Percentiles rank a stretch among this genome's conserved stretches.
Evolutionary conservation across 139 green algal genomes (phyloP).

Genomic region (Chlorella sp.): DNA sequence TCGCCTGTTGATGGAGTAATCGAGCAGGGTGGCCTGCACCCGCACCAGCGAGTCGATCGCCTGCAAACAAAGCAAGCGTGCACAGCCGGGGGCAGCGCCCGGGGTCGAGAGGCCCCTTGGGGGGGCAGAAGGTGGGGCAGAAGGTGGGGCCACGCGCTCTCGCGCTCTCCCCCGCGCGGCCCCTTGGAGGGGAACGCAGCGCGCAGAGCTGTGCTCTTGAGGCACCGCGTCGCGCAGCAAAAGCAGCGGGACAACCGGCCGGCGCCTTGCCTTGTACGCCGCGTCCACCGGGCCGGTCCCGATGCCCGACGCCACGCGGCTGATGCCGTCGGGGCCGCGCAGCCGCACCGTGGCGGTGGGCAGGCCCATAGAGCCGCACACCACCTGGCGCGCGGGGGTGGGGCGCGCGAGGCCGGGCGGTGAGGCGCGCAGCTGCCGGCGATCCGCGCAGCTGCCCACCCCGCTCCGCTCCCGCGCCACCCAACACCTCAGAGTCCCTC

Average conservation of each 20-base stretch:
- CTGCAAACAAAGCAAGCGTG: constrained; percentile 3
- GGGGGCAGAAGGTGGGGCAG: neutral
- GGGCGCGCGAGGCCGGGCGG: neutral
- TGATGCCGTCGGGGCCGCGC: constrained; percentile 85
- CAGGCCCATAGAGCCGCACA: constrained; percentile 96
- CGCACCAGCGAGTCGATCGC: constrained; percentile 83
- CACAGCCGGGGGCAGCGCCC: too few relatives aligned
- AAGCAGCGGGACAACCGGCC: too few relatives aligned
- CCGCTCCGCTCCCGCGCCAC: too few relatives aligned
- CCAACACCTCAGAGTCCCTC: too few relatives aligned
- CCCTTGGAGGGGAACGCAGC: too few relatives aligned
- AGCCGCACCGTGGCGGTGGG: constrained; percentile 96
- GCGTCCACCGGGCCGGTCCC: constrained; percentile 95
- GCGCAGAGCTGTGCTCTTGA: too few relatives aligned
- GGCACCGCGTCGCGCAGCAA: too few relatives aligned
- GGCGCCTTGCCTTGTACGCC: constrained; percentile 94
- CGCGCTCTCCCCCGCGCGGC: too few relatives aligned
- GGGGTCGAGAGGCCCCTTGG: too few relatives aligned
- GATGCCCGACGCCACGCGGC: constrained; percentile 65
- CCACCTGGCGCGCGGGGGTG: constrained; percentile 60
- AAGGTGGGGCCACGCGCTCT: too few relatives aligned
- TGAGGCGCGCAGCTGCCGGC: too few relatives aligned
- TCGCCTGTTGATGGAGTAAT: constrained; percentile 92
- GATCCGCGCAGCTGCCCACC: too few relatives aligned
- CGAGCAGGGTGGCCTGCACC: constrained; percentile 69